Base-by-base conservation (phyloP, 169 alveolate genomes). In the Pseudocohnilembus persalinus region DNA sequence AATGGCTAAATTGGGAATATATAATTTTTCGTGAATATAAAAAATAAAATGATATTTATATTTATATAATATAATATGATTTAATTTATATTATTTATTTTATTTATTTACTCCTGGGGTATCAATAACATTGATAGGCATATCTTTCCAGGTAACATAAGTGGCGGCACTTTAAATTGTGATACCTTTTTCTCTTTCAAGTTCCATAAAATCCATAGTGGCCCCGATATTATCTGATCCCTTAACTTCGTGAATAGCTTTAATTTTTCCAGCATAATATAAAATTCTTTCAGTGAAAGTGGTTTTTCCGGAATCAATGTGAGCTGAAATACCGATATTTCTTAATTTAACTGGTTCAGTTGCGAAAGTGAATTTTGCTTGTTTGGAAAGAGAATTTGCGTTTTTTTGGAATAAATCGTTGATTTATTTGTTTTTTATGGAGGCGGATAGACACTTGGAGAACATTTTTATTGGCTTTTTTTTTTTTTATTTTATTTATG, bases 151-250 rank as follows among this genome's bases (percentile, higher is more conserved):
- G 65, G 92, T 91, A 82, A 97, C 94, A 79, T 93, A 96, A 16
- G 99, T 98, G 30, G 99, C 99, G 20, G 99, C 99, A 73, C 98
- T 93, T 77, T 97, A 96, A 74, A 98, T 98, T 34, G 99, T 98
- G 77, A 98, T 98, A 33, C 99, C 99, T 93, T 93, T 97, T 90
- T 98, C 99, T 81, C 99, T 88, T 92, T 98, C 99, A 29, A 98
- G 96, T 87, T 97, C 99, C 99, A 98, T 98, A 83, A 98, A 96
- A 92, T 98, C 99, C 99, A 98, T 98, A 75, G 96, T 98, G 63
- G 99, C 99, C 29, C 99, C 99, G 4, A 97, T 99, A 29, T 98
- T 98, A 88, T 98, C 99, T 73, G 92, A 91, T 20, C 99, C 99
- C 81, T 98, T 90, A 74, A 98, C 99, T 90, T 98, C 99, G 85